Base-by-base conservation (phyloP, 192 early-diverging fungal genomes). In the Kickxella alabastrina region DNA sequence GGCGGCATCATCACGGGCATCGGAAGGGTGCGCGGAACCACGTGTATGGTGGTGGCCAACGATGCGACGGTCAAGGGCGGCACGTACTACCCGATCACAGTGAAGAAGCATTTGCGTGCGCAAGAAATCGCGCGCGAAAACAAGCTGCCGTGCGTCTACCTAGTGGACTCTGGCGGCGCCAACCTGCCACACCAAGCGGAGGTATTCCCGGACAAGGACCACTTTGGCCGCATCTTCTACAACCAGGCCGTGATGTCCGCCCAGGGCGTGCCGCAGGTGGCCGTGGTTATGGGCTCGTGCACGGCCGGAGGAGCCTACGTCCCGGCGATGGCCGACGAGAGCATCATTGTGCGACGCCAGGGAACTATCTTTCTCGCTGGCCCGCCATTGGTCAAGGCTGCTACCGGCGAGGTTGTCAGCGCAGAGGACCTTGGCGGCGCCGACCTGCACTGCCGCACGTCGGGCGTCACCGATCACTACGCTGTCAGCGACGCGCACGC, bases 51-150 rank as follows among this genome's bases (percentile, higher is more conserved):
- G 44, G 90, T 98, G 18, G 93, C 95, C 14, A 98, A 98, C 73
- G 93, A 98, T 66, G 87, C 92, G 3, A 98, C 95, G 1, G 95
- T 98, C 47, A 98, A 98, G 78, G 95, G 95, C 60, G 95, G 95
- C 48, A 88, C 92, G 36, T 98, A 98, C 77, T 98, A 92, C 57
- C 95, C 95, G 29, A 85, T 89, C 43, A 86, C 88, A 42, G 95
- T 96, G 41, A 95, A 95, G 79, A 98, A 98, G 82, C 95, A 98
- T 66, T 71, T 98, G 54, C 83, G 95, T n/a, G 95, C 95, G 19
- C 95, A 98, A 76, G 95, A 98, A 66, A 91, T 98, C 54, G 95
- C 93, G 13, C 79, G 72, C 45, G 93, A 95, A 74, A 98, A 98
- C 81, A 62, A 77, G 14, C 75, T 98, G 42, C 95, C 95, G 31